Conservation (phyloP, 345 rosid genomes). For the Euphorbia tirucalli region DNA sequence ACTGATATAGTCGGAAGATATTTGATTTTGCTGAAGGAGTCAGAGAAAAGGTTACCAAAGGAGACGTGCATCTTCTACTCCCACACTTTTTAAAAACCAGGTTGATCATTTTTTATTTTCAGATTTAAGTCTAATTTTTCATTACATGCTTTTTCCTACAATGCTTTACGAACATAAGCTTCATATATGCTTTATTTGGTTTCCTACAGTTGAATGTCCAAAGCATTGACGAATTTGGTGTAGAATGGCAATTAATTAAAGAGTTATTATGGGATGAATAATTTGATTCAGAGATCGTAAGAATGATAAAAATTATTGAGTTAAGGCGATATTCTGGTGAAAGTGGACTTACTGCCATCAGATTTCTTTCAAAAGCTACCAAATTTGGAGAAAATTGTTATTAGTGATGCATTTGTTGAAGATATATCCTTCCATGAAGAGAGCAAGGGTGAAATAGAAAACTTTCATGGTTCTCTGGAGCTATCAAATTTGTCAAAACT, state of each 20-base stretch:
- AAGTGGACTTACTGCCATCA: neutral
- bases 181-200: neutral
- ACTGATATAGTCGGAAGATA: neutral
- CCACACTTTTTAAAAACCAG: neutral
- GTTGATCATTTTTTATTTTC: neutral
- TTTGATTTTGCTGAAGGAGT: neutral
- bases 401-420: neutral
- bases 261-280: neutral
- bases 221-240: neutral
- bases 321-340: neutral
- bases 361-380: neutral
- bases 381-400: neutral
- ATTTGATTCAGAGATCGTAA: neutral
- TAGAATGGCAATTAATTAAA: neutral
- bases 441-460: neutral
- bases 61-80: neutral
- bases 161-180: too few relatives aligned
- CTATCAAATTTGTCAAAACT: neutral
- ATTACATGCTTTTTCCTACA: too few relatives aligned
- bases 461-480: neutral
- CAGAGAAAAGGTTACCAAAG: neutral
- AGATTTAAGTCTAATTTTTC: too few relatives aligned
- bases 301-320: neutral
- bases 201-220: conserved; percentile 5
- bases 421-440: neutral